Evolutionary conservation across 495 filamentous ascomycete genomes (phyloP).

Genomic region (Aspergillus nanangensis): DNA sequence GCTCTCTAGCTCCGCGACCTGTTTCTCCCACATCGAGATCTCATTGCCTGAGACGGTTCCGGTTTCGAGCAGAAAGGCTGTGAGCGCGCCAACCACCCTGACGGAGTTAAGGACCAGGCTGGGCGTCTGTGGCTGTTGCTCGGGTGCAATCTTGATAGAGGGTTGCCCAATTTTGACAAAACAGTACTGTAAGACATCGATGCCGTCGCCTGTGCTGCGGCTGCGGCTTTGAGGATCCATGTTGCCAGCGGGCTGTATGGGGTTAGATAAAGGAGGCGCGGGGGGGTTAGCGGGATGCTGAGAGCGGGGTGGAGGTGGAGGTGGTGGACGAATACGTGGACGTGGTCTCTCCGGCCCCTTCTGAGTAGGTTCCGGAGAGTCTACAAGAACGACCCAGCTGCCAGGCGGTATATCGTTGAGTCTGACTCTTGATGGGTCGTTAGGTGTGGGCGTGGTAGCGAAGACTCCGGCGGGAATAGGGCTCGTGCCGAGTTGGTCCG

Average conservation of each 20-base stretch:
- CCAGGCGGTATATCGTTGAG: constrained; percentile 9
- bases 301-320: too few species aligned
- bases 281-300: too few species aligned
- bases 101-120: too few species aligned
- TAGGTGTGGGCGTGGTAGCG: background rate
- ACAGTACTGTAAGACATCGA: constrained; percentile 10
- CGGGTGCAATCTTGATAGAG: constrained; percentile 3
- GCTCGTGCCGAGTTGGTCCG: constrained; percentile 2
- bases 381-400: constrained; percentile 16
- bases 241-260: too few species aligned
- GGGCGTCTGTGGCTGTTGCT: constrained; percentile 9
- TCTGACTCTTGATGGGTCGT: constrained; percentile 8
- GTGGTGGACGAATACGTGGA: too few species aligned
- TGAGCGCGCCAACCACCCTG: constrained; percentile 11
- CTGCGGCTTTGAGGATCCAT: constrained; percentile 2
- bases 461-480: constrained; percentile 13
- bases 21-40: background rate
- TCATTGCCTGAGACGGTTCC: background rate
- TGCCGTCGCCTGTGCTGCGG: background rate
- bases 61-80: background rate
- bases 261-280: too few species aligned
- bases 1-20: background rate
- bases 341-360: too few species aligned
- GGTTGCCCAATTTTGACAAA: constrained; percentile 7
- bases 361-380: too few species aligned